Percentiles rank a stretch among this genome's conserved stretches.
Conservation (phyloP, 2,329 filamentous ascomycete species). For the Akanthomyces muscarius region DNA sequence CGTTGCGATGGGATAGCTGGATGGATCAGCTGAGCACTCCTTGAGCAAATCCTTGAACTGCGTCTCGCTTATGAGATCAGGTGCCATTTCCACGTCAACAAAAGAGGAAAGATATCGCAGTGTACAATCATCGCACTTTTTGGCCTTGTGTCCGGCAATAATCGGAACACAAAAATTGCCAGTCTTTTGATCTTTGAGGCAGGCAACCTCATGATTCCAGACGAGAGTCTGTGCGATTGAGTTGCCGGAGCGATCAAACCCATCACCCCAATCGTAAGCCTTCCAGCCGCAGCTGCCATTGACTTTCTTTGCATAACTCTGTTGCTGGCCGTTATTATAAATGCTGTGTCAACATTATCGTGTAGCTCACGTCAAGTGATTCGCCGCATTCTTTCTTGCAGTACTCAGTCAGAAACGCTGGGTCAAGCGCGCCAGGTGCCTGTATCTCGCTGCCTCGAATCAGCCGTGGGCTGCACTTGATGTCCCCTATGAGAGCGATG, state of each 20-base stretch:
- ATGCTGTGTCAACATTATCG: neutral
- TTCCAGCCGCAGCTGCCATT: neutral
- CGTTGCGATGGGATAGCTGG: neutral
- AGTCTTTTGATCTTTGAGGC: neutral
- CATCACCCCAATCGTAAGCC: neutral
- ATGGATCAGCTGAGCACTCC: neutral
- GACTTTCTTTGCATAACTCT: neutral
- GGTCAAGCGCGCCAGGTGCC: neutral
- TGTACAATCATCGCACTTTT: neutral
- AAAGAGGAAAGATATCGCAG: neutral
- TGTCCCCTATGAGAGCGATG: neutral
- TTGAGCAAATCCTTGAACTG: neutral
- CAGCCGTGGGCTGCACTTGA: neutral
- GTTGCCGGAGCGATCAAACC: neutral
- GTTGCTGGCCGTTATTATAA: neutral
- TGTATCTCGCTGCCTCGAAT: neutral
- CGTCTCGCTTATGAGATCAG: neutral
- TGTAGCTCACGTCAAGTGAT: neutral
- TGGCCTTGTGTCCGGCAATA: neutral
- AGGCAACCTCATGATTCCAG: constrained; percentile 2
- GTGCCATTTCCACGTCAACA: neutral
- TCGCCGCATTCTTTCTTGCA: neutral
- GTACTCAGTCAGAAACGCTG: neutral
- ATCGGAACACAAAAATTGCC: neutral
- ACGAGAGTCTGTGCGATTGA: neutral